phyloP scores from a whole-genome alignment of 805 yeast genomes.

The Tetrapisispora iriomotensis region DNA sequence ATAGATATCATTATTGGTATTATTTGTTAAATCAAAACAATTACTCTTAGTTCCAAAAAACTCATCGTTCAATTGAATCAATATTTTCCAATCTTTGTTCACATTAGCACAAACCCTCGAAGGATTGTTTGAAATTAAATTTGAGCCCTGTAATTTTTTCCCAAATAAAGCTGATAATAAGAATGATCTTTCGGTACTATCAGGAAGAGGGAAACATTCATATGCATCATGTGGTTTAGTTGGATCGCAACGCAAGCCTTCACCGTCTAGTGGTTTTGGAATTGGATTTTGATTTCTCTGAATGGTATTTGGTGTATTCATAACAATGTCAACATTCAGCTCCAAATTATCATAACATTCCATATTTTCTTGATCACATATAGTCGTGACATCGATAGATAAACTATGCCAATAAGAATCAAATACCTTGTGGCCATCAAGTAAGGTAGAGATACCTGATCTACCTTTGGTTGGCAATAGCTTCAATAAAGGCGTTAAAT shows the following conservation, averaged over 20 bases:
- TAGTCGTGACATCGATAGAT: constrained; percentile 69
- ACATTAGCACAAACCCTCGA: constrained; percentile 34
- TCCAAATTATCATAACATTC: constrained; percentile 45
- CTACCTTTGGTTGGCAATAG: constrained; percentile 86
- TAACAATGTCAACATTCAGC: constrained; percentile 61
- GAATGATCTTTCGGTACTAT: constrained; percentile 38
- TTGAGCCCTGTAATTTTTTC: constrained; percentile 50
- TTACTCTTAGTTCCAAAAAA: constrained; percentile 28
- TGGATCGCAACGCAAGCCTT: constrained; percentile 63
- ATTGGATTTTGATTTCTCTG: constrained; percentile 56
- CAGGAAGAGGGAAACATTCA: constrained; percentile 72
- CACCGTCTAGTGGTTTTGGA: constrained; percentile 70
- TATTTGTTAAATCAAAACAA: constrained; percentile 29
- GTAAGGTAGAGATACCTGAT: constrained; percentile 72
- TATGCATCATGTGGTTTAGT: constrained; percentile 48
- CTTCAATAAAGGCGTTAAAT: constrained; percentile 85
- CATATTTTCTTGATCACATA: constrained; percentile 32
- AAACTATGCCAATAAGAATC: constrained; percentile 91
- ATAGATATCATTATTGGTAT: constrained; percentile 22
- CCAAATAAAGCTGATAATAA: constrained; percentile 63
- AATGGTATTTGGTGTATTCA: constrained; percentile 60
- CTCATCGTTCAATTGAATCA: constrained; percentile 22
- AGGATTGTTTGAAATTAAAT: constrained; percentile 40
- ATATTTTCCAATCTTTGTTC: constrained; percentile 39
- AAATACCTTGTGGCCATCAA: constrained; percentile 85